Conservation (phyloP, 352 stramenopile genomes). For the Phytophthora foliorum region DNA sequence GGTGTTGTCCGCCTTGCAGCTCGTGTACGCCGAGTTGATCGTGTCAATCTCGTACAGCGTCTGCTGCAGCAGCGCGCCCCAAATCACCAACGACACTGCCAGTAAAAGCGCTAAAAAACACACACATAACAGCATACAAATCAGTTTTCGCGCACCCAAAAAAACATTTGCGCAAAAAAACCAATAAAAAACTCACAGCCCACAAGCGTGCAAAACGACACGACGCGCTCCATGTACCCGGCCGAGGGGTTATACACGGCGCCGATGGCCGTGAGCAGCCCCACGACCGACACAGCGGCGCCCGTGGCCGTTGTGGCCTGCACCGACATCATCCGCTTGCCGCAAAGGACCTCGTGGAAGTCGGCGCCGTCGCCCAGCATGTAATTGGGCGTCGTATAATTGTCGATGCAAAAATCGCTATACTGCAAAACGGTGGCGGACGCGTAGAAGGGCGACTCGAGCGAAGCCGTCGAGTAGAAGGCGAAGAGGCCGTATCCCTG, state of each 20-base stretch:
- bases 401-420: conserved; percentile 66
- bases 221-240: conserved; percentile 75
- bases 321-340: conserved; percentile 74
- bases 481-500: conserved; percentile 86
- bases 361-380: conserved; percentile 83
- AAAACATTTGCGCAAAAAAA: not conserved
- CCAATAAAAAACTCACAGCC: not conserved
- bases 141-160: not conserved
- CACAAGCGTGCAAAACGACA: conserved; percentile 88
- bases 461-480: conserved; percentile 82
- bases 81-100: conserved; percentile 81
- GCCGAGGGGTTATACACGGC: conserved; percentile 83
- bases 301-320: conserved; percentile 74
- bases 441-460: conserved; percentile 84
- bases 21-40: conserved; percentile 79
- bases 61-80: conserved; percentile 81
- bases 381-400: conserved; percentile 75
- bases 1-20: conserved; percentile 71
- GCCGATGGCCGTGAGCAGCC: conserved; percentile 71
- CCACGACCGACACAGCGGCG: conserved; percentile 67
- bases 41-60: conserved; percentile 84
- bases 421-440: conserved; percentile 85
- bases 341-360: conserved; percentile 78
- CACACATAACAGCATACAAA: conserved; percentile 1
- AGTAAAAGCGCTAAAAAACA: conserved; percentile 64